These are phyloP conservation scores for Nicotiana tomentosiformis DNA, from an alignment of 257 asterid species.

Conservation along the genomic window DNA sequence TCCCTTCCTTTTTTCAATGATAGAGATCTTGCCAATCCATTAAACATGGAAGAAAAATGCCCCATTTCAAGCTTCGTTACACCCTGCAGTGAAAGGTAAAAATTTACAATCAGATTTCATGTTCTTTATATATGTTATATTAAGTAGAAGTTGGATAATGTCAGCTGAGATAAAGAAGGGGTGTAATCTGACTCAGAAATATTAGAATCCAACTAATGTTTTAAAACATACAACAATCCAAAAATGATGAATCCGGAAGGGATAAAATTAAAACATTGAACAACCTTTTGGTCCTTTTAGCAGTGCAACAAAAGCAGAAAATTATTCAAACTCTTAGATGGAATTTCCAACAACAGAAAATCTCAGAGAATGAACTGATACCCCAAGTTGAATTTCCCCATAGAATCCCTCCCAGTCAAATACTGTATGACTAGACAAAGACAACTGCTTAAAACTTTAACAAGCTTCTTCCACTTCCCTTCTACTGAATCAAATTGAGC, in stretches of 20 bases:
- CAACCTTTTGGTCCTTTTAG: constrained; percentile 12
- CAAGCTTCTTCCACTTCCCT: constrained; percentile 12
- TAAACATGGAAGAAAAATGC: constrained; percentile 80
- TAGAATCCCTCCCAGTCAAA: constrained; percentile 2
- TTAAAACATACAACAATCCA: constrained; percentile 14
- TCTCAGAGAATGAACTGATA: constrained; percentile 30
- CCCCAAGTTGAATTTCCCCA: constrained; percentile 9
- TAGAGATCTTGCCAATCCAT: constrained; percentile 71
- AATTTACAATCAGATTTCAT: background rate
- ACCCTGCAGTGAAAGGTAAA: constrained; percentile 30
- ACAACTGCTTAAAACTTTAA: constrained; percentile 1
- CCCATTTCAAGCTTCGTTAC: constrained; percentile 41
- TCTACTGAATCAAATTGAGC: background rate
- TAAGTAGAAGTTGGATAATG: constrained; percentile 7
- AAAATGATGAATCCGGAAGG: constrained; percentile 28
- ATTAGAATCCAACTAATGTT: constrained; percentile 3
- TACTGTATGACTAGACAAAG: background rate
- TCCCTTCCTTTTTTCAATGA: constrained; percentile 44
- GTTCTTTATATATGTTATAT: background rate
- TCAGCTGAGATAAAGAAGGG: constrained; percentile 18
- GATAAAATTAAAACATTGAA: constrained; percentile 1
- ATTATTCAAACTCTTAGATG: constrained; percentile 37
- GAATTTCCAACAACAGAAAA: constrained; percentile 34
- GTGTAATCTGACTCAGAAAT: constrained; percentile 55
- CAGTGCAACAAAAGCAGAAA: constrained; percentile 27